phyloP scores from a whole-genome alignment of 2,329 filamentous ascomycete genomes.

The Cercospora zeae-maydis region DNA sequence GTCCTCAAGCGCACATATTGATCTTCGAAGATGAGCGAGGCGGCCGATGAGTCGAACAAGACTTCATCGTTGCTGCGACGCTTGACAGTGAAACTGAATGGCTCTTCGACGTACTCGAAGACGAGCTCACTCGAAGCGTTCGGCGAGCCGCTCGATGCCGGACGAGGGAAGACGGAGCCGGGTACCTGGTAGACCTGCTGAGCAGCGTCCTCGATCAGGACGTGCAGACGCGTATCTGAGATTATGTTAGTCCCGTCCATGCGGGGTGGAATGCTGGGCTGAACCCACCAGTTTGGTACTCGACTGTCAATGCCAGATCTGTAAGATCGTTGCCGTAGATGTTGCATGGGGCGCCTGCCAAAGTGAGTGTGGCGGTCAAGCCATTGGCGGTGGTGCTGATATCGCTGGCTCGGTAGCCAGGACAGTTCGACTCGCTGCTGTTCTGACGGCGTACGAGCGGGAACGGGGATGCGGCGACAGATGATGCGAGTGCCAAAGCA shows the following conservation, averaged over 20 bases:
- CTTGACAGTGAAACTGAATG: conserved; percentile 65
- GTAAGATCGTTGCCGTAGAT: conserved; percentile 57
- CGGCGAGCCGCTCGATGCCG: conserved; percentile 38
- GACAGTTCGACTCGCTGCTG: conserved; percentile 46
- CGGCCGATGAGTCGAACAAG: conserved; percentile 67
- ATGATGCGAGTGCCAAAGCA: conserved; percentile 19
- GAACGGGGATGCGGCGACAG: conserved; percentile 21
- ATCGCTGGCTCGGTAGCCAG: conserved; percentile 65
- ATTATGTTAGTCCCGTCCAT: conserved; percentile 7
- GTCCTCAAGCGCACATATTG: conserved; percentile 74
- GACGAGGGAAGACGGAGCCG: conserved; percentile 63
- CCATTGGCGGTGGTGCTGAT: conserved; percentile 52
- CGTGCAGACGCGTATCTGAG: conserved; percentile 58
- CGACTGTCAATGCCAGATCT: conserved; percentile 56
- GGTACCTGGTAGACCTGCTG: conserved; percentile 72
- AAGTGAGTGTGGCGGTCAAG: conserved; percentile 64
- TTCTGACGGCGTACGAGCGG: conserved; percentile 22
- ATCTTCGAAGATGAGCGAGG: conserved; percentile 67
- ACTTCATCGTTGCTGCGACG: conserved; percentile 56
- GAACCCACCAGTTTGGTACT: conserved; percentile 57
- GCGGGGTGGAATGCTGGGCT: neutral
- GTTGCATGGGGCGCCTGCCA: conserved; percentile 65
- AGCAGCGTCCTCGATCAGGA: conserved; percentile 68
- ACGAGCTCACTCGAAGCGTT: conserved; percentile 45
- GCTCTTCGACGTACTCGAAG: conserved; percentile 54